Evolutionary conservation across 2,329 filamentous ascomycete genomes (phyloP).

Genomic region (Cercospora citrullina): DNA sequence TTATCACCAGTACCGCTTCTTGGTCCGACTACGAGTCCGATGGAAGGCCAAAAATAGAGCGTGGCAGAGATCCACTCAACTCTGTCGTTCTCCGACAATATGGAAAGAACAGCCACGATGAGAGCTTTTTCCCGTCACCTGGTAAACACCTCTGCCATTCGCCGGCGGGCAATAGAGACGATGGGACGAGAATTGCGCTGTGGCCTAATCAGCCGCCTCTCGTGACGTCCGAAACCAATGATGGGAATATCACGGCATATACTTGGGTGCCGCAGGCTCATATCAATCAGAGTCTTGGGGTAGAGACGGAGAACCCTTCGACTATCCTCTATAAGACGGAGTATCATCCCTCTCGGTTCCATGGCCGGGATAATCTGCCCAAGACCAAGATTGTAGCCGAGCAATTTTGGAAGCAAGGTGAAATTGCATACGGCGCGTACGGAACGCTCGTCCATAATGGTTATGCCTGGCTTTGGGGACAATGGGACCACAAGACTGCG

Average conservation of each 20-base stretch:
- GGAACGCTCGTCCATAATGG: conserved; percentile 19
- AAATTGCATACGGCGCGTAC: conserved; percentile 21
- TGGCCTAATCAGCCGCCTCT: conserved; percentile 24
- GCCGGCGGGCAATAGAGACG: conserved; percentile 18
- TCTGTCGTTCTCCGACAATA: conserved; percentile 19
- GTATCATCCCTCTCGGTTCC: conserved; percentile 16
- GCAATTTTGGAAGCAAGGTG: conserved; percentile 23
- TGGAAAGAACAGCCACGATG: conserved; percentile 16
- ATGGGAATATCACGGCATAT: conserved; percentile 22
- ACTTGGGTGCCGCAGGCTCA: conserved; percentile 23
- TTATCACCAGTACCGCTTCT: conserved; percentile 25
- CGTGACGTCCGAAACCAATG: conserved; percentile 15
- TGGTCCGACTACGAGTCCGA: conserved; percentile 22
- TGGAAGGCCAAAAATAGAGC: conserved; percentile 20
- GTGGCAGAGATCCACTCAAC: conserved; percentile 8
- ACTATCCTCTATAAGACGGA: conserved; percentile 21
- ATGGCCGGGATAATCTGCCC: conserved; percentile 17
- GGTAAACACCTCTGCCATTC: conserved; percentile 15
- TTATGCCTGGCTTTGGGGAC: conserved; percentile 21
- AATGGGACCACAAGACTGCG: conserved; percentile 18
- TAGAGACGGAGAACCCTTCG: conserved; percentile 17
- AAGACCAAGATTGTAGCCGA: conserved; percentile 20
- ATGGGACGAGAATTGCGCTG: conserved; percentile 20
- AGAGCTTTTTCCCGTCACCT: conserved; percentile 22
- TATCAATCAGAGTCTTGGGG: conserved; percentile 18